phyloP scores from a whole-genome alignment of 2,329 filamentous ascomycete species.

The Fusarium sp. region DNA sequence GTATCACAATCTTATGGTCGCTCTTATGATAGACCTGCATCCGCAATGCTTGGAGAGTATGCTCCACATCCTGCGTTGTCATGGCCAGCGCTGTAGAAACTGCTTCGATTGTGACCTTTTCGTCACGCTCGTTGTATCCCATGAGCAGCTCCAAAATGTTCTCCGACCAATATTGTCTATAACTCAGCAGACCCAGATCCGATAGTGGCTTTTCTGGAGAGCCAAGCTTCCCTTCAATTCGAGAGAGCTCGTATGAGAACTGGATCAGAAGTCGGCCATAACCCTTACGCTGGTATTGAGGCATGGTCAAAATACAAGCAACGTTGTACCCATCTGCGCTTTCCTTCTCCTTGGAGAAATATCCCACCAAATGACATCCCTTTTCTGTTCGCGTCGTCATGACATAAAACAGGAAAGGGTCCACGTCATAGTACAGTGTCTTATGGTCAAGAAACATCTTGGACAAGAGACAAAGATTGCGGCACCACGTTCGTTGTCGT shows the following conservation, averaged over 20 bases:
- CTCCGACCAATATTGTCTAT: conserved; percentile 98
- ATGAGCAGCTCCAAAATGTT: conserved; percentile 90
- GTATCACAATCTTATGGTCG: conserved; percentile 94
- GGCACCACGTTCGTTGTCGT: conserved; percentile 94
- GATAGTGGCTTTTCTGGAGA: conserved; percentile 97
- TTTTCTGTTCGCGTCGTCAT: conserved; percentile 92
- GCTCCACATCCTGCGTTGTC: conserved; percentile 97
- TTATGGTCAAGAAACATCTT: conserved; percentile 99
- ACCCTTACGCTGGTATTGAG: conserved; percentile 95
- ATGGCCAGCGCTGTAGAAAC: conserved; percentile 85
- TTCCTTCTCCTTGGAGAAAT: conserved; percentile 99
- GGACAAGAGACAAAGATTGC: conserved; percentile 91
- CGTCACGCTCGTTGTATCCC: conserved; percentile 73
- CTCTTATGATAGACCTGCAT: conserved; percentile 97
- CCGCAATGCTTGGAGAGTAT: conserved; percentile 91
- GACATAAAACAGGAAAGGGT: conserved; percentile 98
- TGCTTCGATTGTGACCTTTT: conserved; percentile 85
- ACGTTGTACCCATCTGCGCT: conserved; percentile 97
- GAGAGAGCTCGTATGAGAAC: conserved; percentile 96
- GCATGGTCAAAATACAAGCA: conserved; percentile 95
- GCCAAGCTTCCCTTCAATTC: conserved; percentile 93
- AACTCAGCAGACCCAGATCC: conserved; percentile 91
- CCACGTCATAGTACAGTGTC: conserved; percentile 99
- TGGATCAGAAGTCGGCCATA: conserved; percentile 94
- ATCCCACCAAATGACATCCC: conserved; percentile 97